A percentile compares a stretch with the other conserved stretches of the same genome.
Evolutionary conservation across 1,284 basidiomycete species (phyloP).

Genomic region (Naganishia sp.): DNA sequence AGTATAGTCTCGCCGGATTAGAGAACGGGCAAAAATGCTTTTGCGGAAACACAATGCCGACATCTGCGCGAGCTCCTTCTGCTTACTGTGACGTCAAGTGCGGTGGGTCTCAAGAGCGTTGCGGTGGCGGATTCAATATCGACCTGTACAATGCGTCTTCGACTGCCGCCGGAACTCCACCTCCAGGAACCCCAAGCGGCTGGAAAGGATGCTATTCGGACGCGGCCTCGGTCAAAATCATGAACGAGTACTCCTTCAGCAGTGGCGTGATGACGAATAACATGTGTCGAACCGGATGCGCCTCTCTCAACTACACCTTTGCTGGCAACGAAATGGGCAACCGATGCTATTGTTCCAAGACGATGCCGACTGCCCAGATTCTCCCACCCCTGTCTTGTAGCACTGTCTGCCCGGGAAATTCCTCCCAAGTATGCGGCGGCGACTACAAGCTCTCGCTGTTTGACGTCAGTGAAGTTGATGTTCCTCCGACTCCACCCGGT

Average conservation of each 20-base stretch:
- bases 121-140: constrained; percentile 23
- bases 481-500: constrained; percentile 18
- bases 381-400: constrained; percentile 21
- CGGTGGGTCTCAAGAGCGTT: constrained; percentile 28
- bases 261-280: constrained; percentile 33
- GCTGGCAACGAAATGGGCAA: constrained; percentile 35
- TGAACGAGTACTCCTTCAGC: constrained; percentile 33
- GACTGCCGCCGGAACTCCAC: background rate
- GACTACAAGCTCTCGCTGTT: constrained; percentile 28
- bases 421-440: constrained; percentile 40
- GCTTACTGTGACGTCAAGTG: constrained; percentile 36
- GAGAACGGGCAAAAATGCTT: constrained; percentile 38
- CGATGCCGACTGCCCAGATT: background rate
- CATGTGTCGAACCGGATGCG: constrained; percentile 32
- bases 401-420: constrained; percentile 39
- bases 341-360: constrained; percentile 38
- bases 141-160: constrained; percentile 29
- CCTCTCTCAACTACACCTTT: constrained; percentile 34
- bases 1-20: constrained; percentile 37
- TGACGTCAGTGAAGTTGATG: constrained; percentile 7
- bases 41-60: constrained; percentile 38
- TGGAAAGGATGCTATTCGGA: constrained; percentile 34
- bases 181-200: constrained; percentile 22
- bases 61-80: constrained; percentile 32
- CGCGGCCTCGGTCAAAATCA: constrained; percentile 21